A percentile compares a stretch with the other conserved stretches of the same genome.
Conservation (phyloP, 495 filamentous ascomycete genomes). For the Lasiosphaeriaceae sp. region DNA sequence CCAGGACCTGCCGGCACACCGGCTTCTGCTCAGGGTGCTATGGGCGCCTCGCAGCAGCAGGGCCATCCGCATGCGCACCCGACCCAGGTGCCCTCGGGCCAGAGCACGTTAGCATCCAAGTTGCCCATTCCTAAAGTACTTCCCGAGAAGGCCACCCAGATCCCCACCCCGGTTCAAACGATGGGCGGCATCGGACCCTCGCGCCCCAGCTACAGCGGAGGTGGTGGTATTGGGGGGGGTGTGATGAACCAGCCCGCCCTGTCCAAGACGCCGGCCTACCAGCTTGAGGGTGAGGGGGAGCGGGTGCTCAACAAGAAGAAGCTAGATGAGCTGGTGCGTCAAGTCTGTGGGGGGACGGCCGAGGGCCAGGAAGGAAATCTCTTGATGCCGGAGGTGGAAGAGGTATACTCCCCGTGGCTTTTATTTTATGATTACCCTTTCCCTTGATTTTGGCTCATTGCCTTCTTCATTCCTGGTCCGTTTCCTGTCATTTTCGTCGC, state of each 20-base stretch:
- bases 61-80: constrained; percentile 57
- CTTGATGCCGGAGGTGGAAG: constrained; percentile 88
- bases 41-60: constrained; percentile 23
- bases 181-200: constrained; percentile 54
- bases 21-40: constrained; percentile 28
- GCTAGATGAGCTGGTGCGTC: constrained; percentile 88
- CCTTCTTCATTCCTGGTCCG: neutral
- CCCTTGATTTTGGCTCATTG: neutral
- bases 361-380: constrained; percentile 63
- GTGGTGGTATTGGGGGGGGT: constrained; percentile 65
- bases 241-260: constrained; percentile 85
- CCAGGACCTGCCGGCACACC: constrained; percentile 10
- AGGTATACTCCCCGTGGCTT: constrained; percentile 59
- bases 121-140: constrained; percentile 81
- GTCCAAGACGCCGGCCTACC: constrained; percentile 71
- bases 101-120: constrained; percentile 42
- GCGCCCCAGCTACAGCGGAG: constrained; percentile 74
- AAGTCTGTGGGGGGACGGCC: constrained; percentile 79
- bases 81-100: constrained; percentile 26
- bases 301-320: constrained; percentile 92
- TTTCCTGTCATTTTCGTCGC: neutral
- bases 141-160: constrained; percentile 54
- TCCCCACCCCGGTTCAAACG: constrained; percentile 61
- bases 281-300: constrained; percentile 85
- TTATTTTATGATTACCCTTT: constrained; percentile 13